Evolutionary conservation across 108 stramenopile genomes (phyloP).

Genomic region (Cylindrotheca fusiformis): DNA sequence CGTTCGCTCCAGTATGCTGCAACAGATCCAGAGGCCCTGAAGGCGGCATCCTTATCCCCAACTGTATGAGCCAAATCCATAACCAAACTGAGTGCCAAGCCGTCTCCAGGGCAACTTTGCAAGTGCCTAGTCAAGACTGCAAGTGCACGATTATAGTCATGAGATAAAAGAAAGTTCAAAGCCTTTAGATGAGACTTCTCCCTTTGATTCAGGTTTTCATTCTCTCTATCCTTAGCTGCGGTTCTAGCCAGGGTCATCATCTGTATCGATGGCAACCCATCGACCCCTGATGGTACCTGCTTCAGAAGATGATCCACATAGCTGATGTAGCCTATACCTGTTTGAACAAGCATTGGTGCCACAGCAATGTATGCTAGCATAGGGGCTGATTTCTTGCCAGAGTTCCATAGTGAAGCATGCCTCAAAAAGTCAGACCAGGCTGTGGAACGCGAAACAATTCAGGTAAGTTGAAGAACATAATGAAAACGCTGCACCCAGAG

Average conservation of each 20-base stretch:
- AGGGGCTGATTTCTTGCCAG: conserved; percentile 31
- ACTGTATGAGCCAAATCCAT: conserved; percentile 72
- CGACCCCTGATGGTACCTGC: conserved; percentile 30
- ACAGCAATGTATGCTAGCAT: conserved; percentile 77
- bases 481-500: too few species aligned
- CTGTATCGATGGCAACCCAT: conserved; percentile 23
- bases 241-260: conserved; percentile 41
- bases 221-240: conserved; percentile 37
- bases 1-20: conserved; percentile 83
- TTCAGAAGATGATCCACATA: conserved; percentile 56
- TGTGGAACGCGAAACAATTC: too few species aligned
- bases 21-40: conserved; percentile 66
- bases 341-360: conserved; percentile 69
- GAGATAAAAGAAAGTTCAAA: conserved; percentile 48
- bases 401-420: conserved; percentile 60
- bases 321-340: conserved; percentile 57
- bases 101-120: conserved; percentile 73
- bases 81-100: conserved; percentile 68
- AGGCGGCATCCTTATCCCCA: conserved; percentile 64
- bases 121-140: conserved; percentile 51
- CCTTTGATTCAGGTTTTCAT: conserved; percentile 44
- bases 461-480: too few species aligned
- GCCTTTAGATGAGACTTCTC: conserved; percentile 66
- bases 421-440: conserved; percentile 65
- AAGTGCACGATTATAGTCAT: conserved; percentile 66